phyloP scores from a whole-genome alignment of 1,284 basidiomycete species.

The Sporisorium graminicola region DNA sequence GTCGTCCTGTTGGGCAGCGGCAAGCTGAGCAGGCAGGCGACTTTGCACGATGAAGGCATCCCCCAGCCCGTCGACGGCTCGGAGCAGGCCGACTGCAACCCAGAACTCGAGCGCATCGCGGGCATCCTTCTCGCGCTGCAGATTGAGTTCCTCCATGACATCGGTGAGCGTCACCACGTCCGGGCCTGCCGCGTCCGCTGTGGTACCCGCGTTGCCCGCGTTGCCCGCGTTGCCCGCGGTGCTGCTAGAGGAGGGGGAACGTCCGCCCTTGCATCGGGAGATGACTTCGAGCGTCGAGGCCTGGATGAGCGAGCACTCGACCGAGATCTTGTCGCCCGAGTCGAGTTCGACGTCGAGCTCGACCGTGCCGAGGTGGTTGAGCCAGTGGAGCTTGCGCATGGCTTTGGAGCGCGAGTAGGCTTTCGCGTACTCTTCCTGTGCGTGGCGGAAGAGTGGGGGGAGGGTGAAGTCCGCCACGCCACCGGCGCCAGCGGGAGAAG shows the following conservation, averaged over 20 bases:
- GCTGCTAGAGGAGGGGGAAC: neutral
- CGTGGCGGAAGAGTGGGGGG: constrained; percentile 49
- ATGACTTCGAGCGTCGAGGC: constrained; percentile 44
- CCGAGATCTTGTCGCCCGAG: constrained; percentile 38
- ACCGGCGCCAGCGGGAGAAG: constrained; percentile 1
- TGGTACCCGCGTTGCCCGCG: too few relatives aligned
- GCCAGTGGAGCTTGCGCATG: constrained; percentile 55
- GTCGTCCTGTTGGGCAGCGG: too few relatives aligned
- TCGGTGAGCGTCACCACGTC: constrained; percentile 37
- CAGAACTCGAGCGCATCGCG: constrained; percentile 45
- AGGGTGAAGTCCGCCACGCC: constrained; percentile 49
- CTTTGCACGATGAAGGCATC: constrained; percentile 39
- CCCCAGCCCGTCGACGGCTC: constrained; percentile 19
- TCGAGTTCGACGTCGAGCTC: constrained; percentile 58
- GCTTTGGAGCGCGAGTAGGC: constrained; percentile 34
- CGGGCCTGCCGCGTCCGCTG: too few relatives aligned
- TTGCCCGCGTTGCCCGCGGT: too few relatives aligned
- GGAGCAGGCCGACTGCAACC: constrained; percentile 21
- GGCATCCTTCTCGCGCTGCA: constrained; percentile 42
- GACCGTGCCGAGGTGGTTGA: constrained; percentile 57
- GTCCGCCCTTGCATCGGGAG: constrained; percentile 13
- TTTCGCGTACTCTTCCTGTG: constrained; percentile 49
- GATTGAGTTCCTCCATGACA: constrained; percentile 48
- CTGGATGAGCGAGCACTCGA: constrained; percentile 43
- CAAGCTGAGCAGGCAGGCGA: constrained; percentile 14